Base-by-base conservation (phyloP, 108 stramenopile genomes). In the Cyclotella distinguenda region DNA sequence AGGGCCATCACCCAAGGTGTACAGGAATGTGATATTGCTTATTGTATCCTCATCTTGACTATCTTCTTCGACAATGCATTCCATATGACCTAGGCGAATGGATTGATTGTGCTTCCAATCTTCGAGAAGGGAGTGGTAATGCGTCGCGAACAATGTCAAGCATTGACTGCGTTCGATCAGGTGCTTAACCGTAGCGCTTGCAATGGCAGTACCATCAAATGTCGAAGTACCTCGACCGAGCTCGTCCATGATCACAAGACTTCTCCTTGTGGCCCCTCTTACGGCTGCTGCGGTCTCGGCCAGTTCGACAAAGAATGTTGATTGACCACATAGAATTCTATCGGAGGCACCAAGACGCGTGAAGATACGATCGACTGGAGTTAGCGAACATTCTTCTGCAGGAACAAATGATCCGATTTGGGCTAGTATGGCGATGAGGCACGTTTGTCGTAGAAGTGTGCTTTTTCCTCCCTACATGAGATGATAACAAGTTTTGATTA, bases 131-230 rank as follows among this genome's bases (percentile, higher is more conserved):
- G 91, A 86, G 70, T 99, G 99, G 42, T 78, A 78, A 71, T 99
- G 99, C 18, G 99, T 99, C 15, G 99, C 99, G 64, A 99, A 99
- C 66, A 99, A 75, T 12, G 82, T 78, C 53, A 97, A 66, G 77
- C 96, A 98, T 62, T 86, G 70, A 36, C 81, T 89, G 6, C 89
- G 63, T 69, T 93, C 83, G 9, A 99, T 91, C 8, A 99, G 76
- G 66, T 94, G 91, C 69, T 96, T 83, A 25, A 97, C 93, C 8
- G 95, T 95, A 13, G 98, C 96, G 70, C 95, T 90, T 6, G 99
- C 99, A 82, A 99, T 99, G 22, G 99, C 99, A 27, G 98, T 98
- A 28, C 99, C 99, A 70, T 99, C 99, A 66, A 98, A 99, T 1
- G 99, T 99, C 13, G 87, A 84, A 11, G 99, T 99, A 40, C 97